These are phyloP conservation scores for Annulohypoxylon stygium DNA, from an alignment of 495 filamentous ascomycete species.

Conservation along the genomic window DNA sequence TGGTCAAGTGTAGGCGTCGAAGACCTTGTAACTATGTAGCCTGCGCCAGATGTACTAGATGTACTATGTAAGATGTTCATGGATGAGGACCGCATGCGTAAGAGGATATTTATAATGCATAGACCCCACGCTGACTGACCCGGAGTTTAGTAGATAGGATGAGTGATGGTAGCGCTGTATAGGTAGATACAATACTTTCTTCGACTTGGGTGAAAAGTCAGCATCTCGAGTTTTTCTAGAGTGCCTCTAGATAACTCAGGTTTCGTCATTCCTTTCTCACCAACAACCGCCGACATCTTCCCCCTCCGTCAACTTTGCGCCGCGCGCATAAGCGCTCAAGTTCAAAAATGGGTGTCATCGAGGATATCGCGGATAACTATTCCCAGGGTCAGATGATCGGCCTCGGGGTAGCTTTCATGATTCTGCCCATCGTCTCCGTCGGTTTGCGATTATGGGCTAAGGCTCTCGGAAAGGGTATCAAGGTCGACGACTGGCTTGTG, in stretches of 20 bases:
- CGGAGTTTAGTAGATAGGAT: not conserved
- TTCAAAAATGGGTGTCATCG: conserved; percentile 21
- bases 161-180: conserved; percentile 3
- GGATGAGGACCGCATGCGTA: conserved; percentile 1
- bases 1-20: not conserved
- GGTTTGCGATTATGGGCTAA: conserved; percentile 23
- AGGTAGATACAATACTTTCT: not conserved
- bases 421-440: conserved; percentile 20
- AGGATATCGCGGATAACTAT: conserved; percentile 28
- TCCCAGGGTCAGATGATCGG: conserved; percentile 26
- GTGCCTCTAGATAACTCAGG: conserved; percentile 4
- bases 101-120: conserved; percentile 19
- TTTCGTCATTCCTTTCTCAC: conserved; percentile 10
- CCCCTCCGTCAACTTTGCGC: conserved; percentile 14
- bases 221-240: not conserved
- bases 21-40: too few relatives aligned
- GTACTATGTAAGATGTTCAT: conserved; percentile 4
- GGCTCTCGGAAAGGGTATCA: conserved; percentile 18
- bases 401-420: conserved; percentile 24
- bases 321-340: conserved; percentile 12
- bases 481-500: conserved; percentile 18
- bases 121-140: not conserved
- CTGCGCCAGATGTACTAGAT: not conserved
- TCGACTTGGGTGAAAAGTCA: conserved; percentile 1
- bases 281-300: not conserved